A percentile compares a stretch with the other conserved stretches of the same genome.
Evolutionary conservation across 108 stramenopile genomes (phyloP).

Genomic region (Cyclotella distinguenda): DNA sequence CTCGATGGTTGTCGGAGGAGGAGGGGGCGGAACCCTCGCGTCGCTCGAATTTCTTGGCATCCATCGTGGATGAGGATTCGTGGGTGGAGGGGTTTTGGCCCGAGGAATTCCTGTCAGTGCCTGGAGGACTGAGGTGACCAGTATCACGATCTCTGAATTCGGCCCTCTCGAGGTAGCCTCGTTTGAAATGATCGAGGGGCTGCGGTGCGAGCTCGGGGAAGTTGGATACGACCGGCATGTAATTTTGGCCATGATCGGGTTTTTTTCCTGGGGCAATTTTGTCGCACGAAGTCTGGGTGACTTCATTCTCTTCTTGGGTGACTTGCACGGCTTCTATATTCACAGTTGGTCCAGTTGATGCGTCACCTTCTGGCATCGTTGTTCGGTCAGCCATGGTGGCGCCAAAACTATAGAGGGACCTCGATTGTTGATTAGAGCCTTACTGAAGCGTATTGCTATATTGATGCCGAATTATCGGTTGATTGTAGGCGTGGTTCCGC

Average conservation of each 20-base stretch:
- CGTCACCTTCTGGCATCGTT: too few relatives aligned
- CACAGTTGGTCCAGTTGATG: too few relatives aligned
- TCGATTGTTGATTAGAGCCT: too few relatives aligned
- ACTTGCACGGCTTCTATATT: too few relatives aligned
- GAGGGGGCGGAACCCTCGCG: conserved; percentile 1
- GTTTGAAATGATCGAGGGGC: conserved; percentile 79
- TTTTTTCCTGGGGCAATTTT: too few relatives aligned
- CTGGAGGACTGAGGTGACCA: conserved; percentile 3
- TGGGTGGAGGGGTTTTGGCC: neutral
- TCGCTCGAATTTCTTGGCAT: neutral
- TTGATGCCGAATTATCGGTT: too few relatives aligned
- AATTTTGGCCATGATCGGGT: conserved; percentile 62
- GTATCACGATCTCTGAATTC: conserved; percentile 58
- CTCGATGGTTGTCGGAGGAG: neutral
- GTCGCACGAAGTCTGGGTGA: too few relatives aligned
- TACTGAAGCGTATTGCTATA: too few relatives aligned
- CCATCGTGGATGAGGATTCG: neutral
- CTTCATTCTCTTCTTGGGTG: too few relatives aligned
- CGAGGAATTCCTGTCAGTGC: neutral
- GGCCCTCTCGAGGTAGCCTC: conserved; percentile 75
- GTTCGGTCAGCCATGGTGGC: too few relatives aligned
- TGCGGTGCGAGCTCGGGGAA: conserved; percentile 57
- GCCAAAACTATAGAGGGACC: too few relatives aligned
- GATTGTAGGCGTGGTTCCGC: too few relatives aligned
- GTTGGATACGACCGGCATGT: conserved; percentile 39